Base-by-base conservation (phyloP, 2,329 filamentous ascomycete genomes). In the Claviceps arundinis region DNA sequence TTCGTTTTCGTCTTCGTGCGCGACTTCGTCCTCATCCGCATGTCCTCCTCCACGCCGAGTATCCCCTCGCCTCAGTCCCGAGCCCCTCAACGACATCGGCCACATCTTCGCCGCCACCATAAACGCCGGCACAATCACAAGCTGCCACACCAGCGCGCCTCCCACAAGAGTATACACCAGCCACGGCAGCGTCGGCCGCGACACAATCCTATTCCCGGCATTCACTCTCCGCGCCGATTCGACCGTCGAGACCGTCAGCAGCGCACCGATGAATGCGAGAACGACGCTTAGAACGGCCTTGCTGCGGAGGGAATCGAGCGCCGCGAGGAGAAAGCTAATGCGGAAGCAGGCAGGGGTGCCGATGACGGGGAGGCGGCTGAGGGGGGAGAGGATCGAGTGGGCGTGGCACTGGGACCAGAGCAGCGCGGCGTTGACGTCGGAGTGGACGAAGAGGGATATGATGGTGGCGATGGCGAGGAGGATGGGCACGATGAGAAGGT, bases 321-420 rank as follows among this genome's bases (percentile, higher is more conserved):
- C 70, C 30, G 65, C 64, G 54, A 68, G 63, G 62, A 77, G 72
- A 66, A 76, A 75, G 66, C 70, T 72, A 59, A 76, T 65, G 53
- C 75, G 60, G 61, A 74, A 77, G 63, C 75, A 78, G 30, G 66
- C 54, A 16, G 73, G 70, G 2, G 72, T 65, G 40, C 73, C 73
- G 24, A 78, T 50, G 44, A 71, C 54, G 5, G 73, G 73, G 2
- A 75, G 59, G n/a, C 61, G 68, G 46, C 69, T 71, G 22, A 78
- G 60, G 17, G 50, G 65, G 11, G 71, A 72, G 22, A 77, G 59
- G 16, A 70, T 71, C 8, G 73, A 62, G 54, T 64, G 71, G 2
- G 75, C 66, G 60, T 76, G 71, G 63, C 75, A 78, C 58, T 77
- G 74, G 44, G 73, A 76, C 65, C 72, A 77, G 54, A 78, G 72